A percentile compares a stretch with the other conserved stretches of the same genome.
These are phyloP conservation scores for Syncephalastrum contaminatum DNA, from an alignment of 371 early-diverging fungal genomes.

Conservation along the genomic window DNA sequence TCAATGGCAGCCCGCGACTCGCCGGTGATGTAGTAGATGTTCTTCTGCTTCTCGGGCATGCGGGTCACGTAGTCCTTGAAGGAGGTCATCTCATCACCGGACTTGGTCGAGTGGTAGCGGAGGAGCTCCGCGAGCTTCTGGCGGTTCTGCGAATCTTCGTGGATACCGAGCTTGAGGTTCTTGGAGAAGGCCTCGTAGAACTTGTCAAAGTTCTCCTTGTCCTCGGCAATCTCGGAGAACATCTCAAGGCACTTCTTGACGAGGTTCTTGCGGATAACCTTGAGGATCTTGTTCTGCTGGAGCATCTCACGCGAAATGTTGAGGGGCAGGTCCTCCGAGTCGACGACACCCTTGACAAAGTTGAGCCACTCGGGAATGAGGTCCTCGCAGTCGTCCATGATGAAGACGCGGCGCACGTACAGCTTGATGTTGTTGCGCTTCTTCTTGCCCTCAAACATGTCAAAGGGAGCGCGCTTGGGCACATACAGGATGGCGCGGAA, in stretches of 20 bases:
- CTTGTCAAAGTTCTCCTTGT: slow-evolving; percentile 69
- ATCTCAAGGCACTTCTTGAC: slow-evolving; percentile 82
- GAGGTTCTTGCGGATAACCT: slow-evolving; percentile 78
- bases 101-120: slow-evolving; percentile 72
- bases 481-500: slow-evolving; percentile 81
- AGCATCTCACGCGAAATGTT: slow-evolving; percentile 91
- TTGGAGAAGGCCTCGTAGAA: slow-evolving; percentile 75
- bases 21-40: slow-evolving; percentile 98
- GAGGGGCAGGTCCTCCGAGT: slow-evolving; percentile 85
- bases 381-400: slow-evolving; percentile 80
- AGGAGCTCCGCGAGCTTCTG: slow-evolving; percentile 73
- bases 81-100: slow-evolving; percentile 58
- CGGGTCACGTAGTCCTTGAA: slow-evolving; percentile 81
- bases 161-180: slow-evolving; percentile 78
- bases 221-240: slow-evolving; percentile 68
- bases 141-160: slow-evolving; percentile 67
- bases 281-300: slow-evolving; percentile 77
- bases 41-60: slow-evolving; percentile 82
- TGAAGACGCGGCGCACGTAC: slow-evolving; percentile 85
- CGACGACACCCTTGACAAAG: slow-evolving; percentile 77
- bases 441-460: slow-evolving; percentile 62
- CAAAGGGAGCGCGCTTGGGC: slow-evolving; percentile 71
- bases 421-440: slow-evolving; percentile 81
- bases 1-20: slow-evolving; percentile 93
- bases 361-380: slow-evolving; percentile 64